Percentiles rank a stretch among this genome's conserved stretches.
Evolutionary conservation across 2,329 filamentous ascomycete genomes (phyloP).

Genomic region (Penicillium sp.): DNA sequence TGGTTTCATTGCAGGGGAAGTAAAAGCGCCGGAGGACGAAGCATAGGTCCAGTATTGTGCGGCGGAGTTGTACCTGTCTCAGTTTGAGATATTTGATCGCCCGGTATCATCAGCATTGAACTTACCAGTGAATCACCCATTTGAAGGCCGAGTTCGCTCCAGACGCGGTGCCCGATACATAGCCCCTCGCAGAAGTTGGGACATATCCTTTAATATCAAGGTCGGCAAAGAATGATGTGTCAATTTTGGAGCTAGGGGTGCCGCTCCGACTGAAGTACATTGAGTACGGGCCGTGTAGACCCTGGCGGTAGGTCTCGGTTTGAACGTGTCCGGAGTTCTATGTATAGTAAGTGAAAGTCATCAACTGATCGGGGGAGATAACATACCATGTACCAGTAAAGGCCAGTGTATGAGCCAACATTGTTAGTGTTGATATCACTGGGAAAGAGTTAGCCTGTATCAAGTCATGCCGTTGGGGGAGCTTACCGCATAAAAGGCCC

Average conservation of each 20-base stretch:
- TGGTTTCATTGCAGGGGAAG: constrained; percentile 64
- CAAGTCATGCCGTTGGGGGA: not conserved
- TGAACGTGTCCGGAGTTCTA: constrained; percentile 63
- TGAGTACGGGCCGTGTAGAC: constrained; percentile 65
- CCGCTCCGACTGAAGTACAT: constrained; percentile 60
- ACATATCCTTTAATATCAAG: constrained; percentile 61
- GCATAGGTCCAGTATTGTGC: constrained; percentile 67
- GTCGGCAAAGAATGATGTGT: constrained; percentile 60
- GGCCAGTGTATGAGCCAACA: constrained; percentile 55
- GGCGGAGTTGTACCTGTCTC: constrained; percentile 51
- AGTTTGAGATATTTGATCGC: not conserved
- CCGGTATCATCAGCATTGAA: not conserved
- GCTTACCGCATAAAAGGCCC: constrained; percentile 61
- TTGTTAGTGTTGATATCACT: constrained; percentile 66
- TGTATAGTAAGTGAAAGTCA: not conserved
- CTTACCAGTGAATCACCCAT: constrained; percentile 61
- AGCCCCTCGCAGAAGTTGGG: constrained; percentile 55
- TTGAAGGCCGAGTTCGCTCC: constrained; percentile 56
- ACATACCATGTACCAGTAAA: constrained; percentile 64
- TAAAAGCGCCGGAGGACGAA: constrained; percentile 56
- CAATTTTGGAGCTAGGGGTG: constrained; percentile 52
- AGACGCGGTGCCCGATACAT: constrained; percentile 60
- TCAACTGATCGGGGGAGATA: not conserved
- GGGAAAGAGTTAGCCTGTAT: constrained; percentile 14
- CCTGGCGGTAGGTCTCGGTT: constrained; percentile 62